Conservation (phyloP, 225 moss, liverwort and hornwort species). For the Asterella californica region DNA sequence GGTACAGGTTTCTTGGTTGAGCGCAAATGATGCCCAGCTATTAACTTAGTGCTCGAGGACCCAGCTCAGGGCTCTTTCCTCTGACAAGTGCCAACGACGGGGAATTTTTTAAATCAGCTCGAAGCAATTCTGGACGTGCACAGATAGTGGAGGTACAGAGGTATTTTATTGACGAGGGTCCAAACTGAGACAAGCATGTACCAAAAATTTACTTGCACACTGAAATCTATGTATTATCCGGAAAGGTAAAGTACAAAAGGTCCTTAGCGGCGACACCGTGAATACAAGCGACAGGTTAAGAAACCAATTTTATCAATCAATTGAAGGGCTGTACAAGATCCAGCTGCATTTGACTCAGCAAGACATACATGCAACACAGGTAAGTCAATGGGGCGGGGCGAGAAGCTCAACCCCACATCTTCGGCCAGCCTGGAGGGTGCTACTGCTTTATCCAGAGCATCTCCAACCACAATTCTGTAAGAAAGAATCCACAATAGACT, state of each 20-base stretch:
- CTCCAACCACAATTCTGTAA: conserved; percentile 27
- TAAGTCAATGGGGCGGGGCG: conserved; percentile 11
- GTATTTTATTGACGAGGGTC: conserved; percentile 4
- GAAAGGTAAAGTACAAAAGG: not conserved
- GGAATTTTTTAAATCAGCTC: too few species aligned
- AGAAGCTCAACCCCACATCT: conserved; percentile 10
- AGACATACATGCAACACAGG: conserved; percentile 17
- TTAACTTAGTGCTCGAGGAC: too few species aligned
- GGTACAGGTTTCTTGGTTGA: too few species aligned
- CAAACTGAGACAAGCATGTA: not conserved
- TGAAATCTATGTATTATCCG: not conserved
- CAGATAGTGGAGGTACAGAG: not conserved
- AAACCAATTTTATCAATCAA: conserved; percentile 25
- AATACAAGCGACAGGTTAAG: not conserved
- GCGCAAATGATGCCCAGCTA: too few species aligned
- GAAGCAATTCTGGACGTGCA: too few species aligned
- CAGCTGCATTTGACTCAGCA: conserved; percentile 14
- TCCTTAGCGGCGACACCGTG: not conserved
- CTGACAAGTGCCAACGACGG: too few species aligned
- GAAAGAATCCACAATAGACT: not conserved
- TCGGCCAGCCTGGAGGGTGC: conserved; percentile 12
- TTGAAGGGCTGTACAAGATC: conserved; percentile 31
- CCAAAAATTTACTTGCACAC: too few species aligned
- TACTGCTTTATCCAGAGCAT: conserved; percentile 10
- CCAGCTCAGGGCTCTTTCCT: too few species aligned